Conservation (phyloP, 495 filamentous ascomycete genomes). For the Hypoxylon intermedium region DNA sequence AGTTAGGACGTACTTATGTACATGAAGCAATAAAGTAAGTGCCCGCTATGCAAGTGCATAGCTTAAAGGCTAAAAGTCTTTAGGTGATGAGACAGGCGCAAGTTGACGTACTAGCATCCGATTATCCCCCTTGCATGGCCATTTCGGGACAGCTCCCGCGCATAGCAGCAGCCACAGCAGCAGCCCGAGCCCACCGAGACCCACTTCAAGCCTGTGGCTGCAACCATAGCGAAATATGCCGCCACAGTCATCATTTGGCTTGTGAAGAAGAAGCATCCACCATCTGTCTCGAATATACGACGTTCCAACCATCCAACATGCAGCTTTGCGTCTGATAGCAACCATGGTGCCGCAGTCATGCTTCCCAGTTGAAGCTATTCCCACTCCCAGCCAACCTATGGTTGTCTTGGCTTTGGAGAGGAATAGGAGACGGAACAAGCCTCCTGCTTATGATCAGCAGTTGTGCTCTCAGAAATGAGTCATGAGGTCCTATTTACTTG, state of each 20-base stretch:
- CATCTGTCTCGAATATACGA: conserved; percentile 24
- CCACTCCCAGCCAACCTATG: conserved; percentile 15
- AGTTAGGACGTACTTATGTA: too few species aligned
- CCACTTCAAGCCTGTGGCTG: background rate
- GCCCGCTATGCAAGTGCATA: too few species aligned
- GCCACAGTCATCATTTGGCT: conserved; percentile 19
- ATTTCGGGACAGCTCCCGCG: conserved; percentile 33
- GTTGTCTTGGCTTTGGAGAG: conserved; percentile 2
- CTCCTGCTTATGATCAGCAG: conserved; percentile 8
- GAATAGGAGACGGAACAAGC: conserved; percentile 7
- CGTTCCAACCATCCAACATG: conserved; percentile 21
- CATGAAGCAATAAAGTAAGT: too few species aligned
- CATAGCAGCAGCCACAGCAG: conserved; percentile 21
- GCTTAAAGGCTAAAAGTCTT: too few species aligned
- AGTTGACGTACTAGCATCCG: background rate
- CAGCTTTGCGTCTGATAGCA: conserved; percentile 31
- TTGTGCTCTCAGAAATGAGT: conserved; percentile 11
- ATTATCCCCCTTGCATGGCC: conserved; percentile 23
- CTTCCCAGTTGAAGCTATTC: conserved; percentile 31
- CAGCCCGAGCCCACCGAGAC: too few species aligned
- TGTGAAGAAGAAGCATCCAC: conserved; percentile 21
- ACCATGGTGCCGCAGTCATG: conserved; percentile 11
- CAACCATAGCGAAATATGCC: too few species aligned
- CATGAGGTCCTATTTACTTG: conserved; percentile 18
- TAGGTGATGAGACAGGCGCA: too few species aligned